These are phyloP conservation scores for Lentinula edodes DNA, from an alignment of 768 basidiomycete genomes.

Conservation along the genomic window DNA sequence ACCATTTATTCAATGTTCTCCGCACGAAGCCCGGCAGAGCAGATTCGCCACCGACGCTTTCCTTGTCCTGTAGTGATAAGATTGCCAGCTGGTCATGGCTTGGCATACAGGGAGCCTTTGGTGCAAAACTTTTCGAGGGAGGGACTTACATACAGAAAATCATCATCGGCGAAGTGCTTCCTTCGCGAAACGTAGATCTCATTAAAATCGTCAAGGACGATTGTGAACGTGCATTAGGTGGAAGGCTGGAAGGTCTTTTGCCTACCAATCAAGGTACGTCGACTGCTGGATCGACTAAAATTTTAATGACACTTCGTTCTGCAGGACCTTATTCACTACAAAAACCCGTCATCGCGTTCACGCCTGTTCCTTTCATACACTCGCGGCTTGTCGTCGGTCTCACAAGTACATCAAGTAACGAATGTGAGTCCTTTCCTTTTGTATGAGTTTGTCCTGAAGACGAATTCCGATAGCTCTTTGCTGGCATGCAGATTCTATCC, in stretches of 20 bases:
- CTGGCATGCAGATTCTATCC: constrained; percentile 45
- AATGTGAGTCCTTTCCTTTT: constrained; percentile 41
- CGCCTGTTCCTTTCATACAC: constrained; percentile 52
- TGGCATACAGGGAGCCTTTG: constrained; percentile 83
- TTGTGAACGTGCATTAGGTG: constrained; percentile 64
- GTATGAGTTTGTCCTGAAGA: neutral
- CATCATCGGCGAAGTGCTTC: constrained; percentile 65
- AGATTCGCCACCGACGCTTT: constrained; percentile 76
- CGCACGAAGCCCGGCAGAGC: constrained; percentile 94
- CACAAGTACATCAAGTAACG: constrained; percentile 52
- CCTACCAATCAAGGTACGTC: neutral
- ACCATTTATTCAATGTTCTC: constrained; percentile 65
- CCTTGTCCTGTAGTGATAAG: constrained; percentile 95
- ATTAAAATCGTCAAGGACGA: constrained; percentile 44
- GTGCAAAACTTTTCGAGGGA: constrained; percentile 36
- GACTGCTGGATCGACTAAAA: too few relatives aligned
- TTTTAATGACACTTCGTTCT: too few relatives aligned
- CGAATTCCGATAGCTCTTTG: constrained; percentile 50
- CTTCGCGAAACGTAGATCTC: constrained; percentile 20
- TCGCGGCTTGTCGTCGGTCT: constrained; percentile 27
- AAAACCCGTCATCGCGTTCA: constrained; percentile 53
- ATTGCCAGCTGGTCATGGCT: constrained; percentile 82
- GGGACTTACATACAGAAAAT: constrained; percentile 65
- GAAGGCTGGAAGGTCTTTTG: constrained; percentile 38
- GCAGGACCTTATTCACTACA: constrained; percentile 22